A percentile compares a stretch with the other conserved stretches of the same genome.
Conservation (phyloP, 1,139 yeast species). For the Diutina scorzettiae region DNA sequence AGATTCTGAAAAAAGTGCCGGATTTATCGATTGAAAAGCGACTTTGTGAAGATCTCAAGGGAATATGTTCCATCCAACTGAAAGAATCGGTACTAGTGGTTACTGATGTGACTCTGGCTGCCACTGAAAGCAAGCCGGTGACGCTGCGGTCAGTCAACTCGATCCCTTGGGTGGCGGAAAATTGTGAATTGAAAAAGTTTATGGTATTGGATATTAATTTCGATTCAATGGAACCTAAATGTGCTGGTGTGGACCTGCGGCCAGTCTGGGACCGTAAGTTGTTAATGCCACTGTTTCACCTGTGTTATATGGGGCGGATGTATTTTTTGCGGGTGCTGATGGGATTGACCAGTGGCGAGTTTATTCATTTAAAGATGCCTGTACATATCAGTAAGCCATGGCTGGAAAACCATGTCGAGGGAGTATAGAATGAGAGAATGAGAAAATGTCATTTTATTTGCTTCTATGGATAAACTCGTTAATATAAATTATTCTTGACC, state of each 20-base stretch:
- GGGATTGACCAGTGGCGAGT: not conserved
- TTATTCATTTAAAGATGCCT: not conserved
- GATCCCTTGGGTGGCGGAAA: not conserved
- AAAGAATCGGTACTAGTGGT: not conserved
- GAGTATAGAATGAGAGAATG: no score
- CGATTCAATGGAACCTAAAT: not conserved
- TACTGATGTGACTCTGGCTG: not conserved
- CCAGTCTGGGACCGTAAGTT: not conserved
- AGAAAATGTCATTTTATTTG: no score
- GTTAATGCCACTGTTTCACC: not conserved
- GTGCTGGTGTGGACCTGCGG: no score
- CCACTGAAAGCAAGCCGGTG: not conserved
- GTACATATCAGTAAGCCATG: not conserved
- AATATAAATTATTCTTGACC: no score
- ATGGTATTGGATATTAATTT: not conserved
- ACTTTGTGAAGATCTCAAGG: slow-evolving; percentile 18
- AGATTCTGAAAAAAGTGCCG: slow-evolving; percentile 12
- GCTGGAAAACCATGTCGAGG: not conserved
- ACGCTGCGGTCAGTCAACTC: not conserved
- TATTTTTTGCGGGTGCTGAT: not conserved
- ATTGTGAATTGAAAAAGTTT: not conserved
- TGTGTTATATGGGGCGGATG: not conserved
- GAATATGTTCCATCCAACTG: not conserved
- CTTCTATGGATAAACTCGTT: no score
- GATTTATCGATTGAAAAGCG: slow-evolving; percentile 20